Percentiles rank a stretch among this genome's conserved stretches.
These are phyloP conservation scores for Brettanomyces naardenensis DNA, from an alignment of 805 yeast species.

Conservation along the genomic window DNA sequence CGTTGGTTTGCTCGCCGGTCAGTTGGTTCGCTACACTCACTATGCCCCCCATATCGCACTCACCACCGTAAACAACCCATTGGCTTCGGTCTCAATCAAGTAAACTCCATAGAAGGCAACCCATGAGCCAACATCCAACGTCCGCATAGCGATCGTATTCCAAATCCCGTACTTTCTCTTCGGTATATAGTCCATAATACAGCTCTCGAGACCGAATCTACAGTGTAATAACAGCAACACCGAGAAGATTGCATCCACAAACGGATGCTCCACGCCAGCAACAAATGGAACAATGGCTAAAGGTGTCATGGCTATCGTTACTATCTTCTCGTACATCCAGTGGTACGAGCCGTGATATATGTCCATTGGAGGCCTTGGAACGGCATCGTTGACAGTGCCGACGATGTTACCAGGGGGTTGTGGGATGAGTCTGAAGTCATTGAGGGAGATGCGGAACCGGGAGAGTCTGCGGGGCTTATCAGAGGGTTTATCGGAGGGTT, in stretches of 20 bases:
- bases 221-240: conserved; percentile 65
- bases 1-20: too few relatives aligned
- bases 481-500: too few relatives aligned
- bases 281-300: conserved; percentile 67
- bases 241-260: conserved; percentile 69
- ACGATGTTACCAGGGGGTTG: conserved; percentile 87
- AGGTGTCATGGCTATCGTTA: conserved; percentile 70
- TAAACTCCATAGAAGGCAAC: conserved; percentile 75
- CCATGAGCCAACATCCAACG: conserved; percentile 66
- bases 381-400: conserved; percentile 93
- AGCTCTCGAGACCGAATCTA: conserved; percentile 80
- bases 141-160: conserved; percentile 58
- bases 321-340: conserved; percentile 82
- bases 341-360: conserved; percentile 78
- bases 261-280: conserved; percentile 59
- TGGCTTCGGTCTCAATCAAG: conserved; percentile 68
- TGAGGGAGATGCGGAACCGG: too few relatives aligned
- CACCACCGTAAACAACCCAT: conserved; percentile 67
- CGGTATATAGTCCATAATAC: conserved; percentile 91
- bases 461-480: too few relatives aligned
- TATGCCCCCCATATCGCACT: conserved; percentile 45
- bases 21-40: too few relatives aligned
- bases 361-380: conserved; percentile 52
- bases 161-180: conserved; percentile 73
- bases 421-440: conserved; percentile 44